phyloP scores from a whole-genome alignment of 441 rosid species.

The Aleurites moluccanus region DNA sequence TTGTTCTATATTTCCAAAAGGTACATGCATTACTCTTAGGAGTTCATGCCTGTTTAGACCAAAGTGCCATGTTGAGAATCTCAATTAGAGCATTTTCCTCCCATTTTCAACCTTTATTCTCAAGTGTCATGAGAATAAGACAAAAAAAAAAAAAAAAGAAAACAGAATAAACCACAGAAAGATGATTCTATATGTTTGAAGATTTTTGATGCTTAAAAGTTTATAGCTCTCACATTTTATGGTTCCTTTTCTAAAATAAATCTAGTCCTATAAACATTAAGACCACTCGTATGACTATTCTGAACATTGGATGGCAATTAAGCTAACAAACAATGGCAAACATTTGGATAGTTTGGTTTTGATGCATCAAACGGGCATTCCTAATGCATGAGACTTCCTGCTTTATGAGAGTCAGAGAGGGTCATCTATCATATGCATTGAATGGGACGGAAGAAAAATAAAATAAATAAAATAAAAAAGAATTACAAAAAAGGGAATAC shows the following conservation, averaged over 20 bases:
- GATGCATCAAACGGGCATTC: neutral
- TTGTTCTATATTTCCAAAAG: neutral
- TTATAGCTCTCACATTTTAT: neutral
- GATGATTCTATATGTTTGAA: neutral
- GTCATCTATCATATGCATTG: neutral
- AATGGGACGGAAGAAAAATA: neutral
- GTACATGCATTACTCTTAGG: neutral
- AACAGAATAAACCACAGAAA: neutral
- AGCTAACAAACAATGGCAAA: neutral
- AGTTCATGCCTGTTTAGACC: neutral
- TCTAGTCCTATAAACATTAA: neutral
- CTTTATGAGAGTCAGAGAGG: neutral
- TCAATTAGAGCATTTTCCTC: neutral
- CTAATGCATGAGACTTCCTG: neutral
- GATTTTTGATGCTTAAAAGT: neutral
- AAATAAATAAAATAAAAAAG: neutral
- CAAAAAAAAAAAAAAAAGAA: neutral
- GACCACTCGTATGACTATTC: neutral
- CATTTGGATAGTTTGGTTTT: neutral
- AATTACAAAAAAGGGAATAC: neutral
- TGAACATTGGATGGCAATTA: neutral
- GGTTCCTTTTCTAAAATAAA: neutral
- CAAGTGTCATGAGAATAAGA: neutral
- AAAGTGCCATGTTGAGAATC: neutral
- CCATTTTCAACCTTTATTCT: neutral